These are phyloP conservation scores for Glycine tomentella DNA, from an alignment of 306 rosid species.

Conservation along the genomic window DNA sequence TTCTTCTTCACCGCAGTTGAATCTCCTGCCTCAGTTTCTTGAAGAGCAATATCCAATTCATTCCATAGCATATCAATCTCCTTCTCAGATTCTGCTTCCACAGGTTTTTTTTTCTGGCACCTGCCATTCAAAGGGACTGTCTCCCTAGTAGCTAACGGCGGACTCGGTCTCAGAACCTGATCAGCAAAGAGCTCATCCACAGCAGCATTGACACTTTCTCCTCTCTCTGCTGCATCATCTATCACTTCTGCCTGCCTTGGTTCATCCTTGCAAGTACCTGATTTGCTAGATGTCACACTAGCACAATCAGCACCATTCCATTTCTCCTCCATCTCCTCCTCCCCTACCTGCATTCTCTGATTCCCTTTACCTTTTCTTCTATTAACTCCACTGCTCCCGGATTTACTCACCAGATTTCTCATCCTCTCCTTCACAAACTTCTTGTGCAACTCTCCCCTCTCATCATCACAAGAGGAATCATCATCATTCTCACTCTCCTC, in stretches of 20 bases:
- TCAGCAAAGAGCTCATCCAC: background rate
- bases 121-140: too few species aligned
- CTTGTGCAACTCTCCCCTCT: background rate
- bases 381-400: background rate
- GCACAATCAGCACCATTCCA: background rate
- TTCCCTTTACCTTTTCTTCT: background rate
- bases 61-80: background rate
- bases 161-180: too few species aligned
- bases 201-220: background rate
- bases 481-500: background rate
- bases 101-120: too few species aligned
- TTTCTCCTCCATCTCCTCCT: background rate
- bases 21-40: background rate
- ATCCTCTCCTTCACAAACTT: background rate
- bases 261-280: background rate
- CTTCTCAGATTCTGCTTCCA: too few species aligned
- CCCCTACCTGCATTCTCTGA: background rate
- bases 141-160: too few species aligned
- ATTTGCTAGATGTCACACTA: slow-evolving; percentile 1
- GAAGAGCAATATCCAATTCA: background rate
- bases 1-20: background rate
- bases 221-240: background rate
- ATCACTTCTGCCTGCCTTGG: background rate
- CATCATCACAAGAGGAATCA: background rate
- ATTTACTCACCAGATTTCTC: background rate